These are phyloP conservation scores for Dillenia suffruticosa DNA, from an alignment of 164 flowering plant genomes.

Conservation along the genomic window DNA sequence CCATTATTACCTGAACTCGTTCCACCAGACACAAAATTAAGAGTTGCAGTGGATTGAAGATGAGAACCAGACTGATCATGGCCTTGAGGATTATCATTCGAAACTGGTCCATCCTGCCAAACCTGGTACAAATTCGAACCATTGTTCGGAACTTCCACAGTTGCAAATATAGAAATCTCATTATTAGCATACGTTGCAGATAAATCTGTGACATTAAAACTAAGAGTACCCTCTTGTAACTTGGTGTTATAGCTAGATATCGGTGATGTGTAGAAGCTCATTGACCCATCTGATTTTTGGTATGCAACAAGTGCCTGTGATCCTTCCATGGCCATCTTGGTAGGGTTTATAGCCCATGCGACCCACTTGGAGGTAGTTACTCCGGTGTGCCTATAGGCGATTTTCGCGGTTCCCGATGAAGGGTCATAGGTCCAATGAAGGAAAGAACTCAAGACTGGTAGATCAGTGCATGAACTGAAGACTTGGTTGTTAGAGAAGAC, in stretches of 20 bases:
- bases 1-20: too few species aligned
- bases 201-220: slow-evolving; percentile 30
- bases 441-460: slow-evolving; percentile 38
- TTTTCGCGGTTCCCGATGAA: slow-evolving; percentile 15
- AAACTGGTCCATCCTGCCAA: slow-evolving; percentile 57
- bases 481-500: slow-evolving; percentile 27
- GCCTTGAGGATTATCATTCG: slow-evolving; percentile 11
- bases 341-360: slow-evolving; percentile 63
- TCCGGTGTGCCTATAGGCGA: slow-evolving; percentile 41
- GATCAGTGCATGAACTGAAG: slow-evolving; percentile 37
- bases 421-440: slow-evolving; percentile 45
- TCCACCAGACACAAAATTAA: slow-evolving; percentile 39
- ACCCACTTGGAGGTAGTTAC: slow-evolving; percentile 32
- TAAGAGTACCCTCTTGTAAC: slow-evolving; percentile 27
- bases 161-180: slow-evolving; percentile 51
- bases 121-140: slow-evolving; percentile 33
- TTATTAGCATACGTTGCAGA: slow-evolving; percentile 22
- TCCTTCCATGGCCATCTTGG: slow-evolving; percentile 35
- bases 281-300: slow-evolving; percentile 26
- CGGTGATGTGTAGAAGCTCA: slow-evolving; percentile 37
- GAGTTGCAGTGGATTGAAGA: slow-evolving; percentile 23
- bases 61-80: slow-evolving; percentile 27
- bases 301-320: slow-evolving; percentile 55
- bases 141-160: slow-evolving; percentile 20
- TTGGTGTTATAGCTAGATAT: slow-evolving; percentile 21